Evolutionary conservation across 2,329 filamentous ascomycete species (phyloP).

Genomic region (Magnaporthales sp.): DNA sequence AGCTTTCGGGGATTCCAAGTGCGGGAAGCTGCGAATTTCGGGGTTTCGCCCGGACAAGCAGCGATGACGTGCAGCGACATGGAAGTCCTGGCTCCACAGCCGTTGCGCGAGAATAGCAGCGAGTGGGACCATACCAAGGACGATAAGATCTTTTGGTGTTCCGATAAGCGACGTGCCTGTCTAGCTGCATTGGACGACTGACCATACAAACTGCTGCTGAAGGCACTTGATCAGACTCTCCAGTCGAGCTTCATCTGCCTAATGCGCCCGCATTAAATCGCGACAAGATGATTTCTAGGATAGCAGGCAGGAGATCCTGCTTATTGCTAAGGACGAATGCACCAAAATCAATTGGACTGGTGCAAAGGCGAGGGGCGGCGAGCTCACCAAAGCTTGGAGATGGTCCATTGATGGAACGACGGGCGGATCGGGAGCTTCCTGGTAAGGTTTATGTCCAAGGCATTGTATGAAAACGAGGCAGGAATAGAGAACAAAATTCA

Average conservation of each 20-base stretch:
- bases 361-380: conserved; percentile 36
- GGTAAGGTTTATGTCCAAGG: conserved; percentile 28
- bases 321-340: conserved; percentile 8
- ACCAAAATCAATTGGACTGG: background rate
- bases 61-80: background rate
- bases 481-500: background rate
- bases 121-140: background rate
- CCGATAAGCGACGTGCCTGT: background rate
- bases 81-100: background rate
- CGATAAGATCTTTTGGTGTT: background rate
- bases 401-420: conserved; percentile 56
- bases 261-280: background rate
- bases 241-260: background rate
- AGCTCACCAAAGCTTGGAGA: conserved; percentile 50
- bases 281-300: conserved; percentile 10
- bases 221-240: background rate
- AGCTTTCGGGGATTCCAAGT: background rate
- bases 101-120: background rate
- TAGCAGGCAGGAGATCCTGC: conserved; percentile 7
- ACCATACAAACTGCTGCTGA: background rate
- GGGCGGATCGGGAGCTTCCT: conserved; percentile 58
- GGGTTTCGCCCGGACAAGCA: background rate
- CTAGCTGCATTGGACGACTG: background rate
- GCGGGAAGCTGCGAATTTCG: background rate
- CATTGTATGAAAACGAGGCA: background rate